Base-by-base conservation (phyloP, 129 eudicot genomes). In the Flaveria trinervia region DNA sequence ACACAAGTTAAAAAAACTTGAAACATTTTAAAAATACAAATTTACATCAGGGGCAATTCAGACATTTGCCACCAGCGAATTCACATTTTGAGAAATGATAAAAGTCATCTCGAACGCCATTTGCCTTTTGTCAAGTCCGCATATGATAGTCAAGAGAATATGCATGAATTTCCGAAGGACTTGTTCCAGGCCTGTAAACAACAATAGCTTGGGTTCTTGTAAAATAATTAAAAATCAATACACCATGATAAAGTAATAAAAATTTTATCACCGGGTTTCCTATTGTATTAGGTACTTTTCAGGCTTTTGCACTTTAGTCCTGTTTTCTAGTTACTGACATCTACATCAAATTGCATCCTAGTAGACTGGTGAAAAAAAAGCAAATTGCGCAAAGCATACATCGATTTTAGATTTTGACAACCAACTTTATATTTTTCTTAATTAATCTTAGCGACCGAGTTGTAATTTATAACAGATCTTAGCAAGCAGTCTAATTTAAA, bases 161-260 rank as follows among this genome's bases (percentile, higher is more conserved):
- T 8, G 92, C 96, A 71, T 77, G 85, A 77, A 90, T 93, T 70
- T 85, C 98, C 15, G 97, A 88, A 54, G 98, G 97, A 84, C 97
- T 84, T 14, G 98, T 90, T 17, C 97, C 97, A 30, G 98, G 92
- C 91, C 98, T 93, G 96, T 69, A 54, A 71, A 65, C 23, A 65
- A 78, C 48, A 26, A 54, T 16, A n/a, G 4, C 48, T 36, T 18
- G 39, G 10, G 7, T 7, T 7, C 15, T 48, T 13, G 16, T 73
- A 23, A 73, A 80, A 56, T n/a, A 30, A 74, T 64, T 8, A 65
- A 23, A 56, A 25, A 67, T 22, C 1, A 28, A 44, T 3, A 14
- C 22, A 2, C 54, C 26, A 43, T 33, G n/a, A 17, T 20, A 14
- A 26, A 65, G 13, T 11, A 65, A 4, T 12, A 36, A 65, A 26